A percentile compares a stretch with the other conserved stretches of the same genome.
These are phyloP conservation scores for Neostapfia colusana DNA, from an alignment of 176 grass and related monocot genomes.

Conservation along the genomic window DNA sequence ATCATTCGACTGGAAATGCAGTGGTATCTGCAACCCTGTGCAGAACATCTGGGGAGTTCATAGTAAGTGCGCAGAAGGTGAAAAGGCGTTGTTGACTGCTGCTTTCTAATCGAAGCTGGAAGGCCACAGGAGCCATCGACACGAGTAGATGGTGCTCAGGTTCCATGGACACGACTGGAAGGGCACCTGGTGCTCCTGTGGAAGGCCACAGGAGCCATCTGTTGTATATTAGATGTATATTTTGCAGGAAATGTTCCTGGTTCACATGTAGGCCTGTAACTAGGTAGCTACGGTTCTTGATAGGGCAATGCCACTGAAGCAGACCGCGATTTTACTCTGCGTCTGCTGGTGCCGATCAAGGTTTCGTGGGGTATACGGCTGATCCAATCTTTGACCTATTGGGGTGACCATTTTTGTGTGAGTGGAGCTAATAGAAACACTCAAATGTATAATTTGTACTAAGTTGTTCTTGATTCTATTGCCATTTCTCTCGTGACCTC, in stretches of 20 bases:
- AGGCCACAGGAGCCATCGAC: background rate
- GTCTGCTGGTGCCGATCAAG: slow-evolving; percentile 32
- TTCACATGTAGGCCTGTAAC: slow-evolving; percentile 40
- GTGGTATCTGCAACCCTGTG: slow-evolving; percentile 79
- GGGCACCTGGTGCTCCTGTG: too few relatives aligned
- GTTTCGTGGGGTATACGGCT: slow-evolving; percentile 17
- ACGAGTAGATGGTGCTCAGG: background rate
- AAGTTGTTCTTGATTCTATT: background rate
- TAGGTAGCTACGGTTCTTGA: slow-evolving; percentile 7
- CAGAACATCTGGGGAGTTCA: slow-evolving; percentile 78
- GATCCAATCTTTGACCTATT: slow-evolving; percentile 16
- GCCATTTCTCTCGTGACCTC: too few relatives aligned
- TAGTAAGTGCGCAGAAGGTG: slow-evolving; percentile 65
- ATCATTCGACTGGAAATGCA: slow-evolving; percentile 89
- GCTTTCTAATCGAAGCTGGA: slow-evolving; percentile 41
- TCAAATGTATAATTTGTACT: background rate
- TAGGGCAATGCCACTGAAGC: slow-evolving; percentile 10
- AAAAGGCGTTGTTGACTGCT: slow-evolving; percentile 47
- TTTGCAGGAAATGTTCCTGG: slow-evolving; percentile 24
- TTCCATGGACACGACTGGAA: background rate
- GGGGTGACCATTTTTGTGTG: slow-evolving; percentile 20
- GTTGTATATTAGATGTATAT: slow-evolving; percentile 29
- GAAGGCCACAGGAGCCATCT: background rate
- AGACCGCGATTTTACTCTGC: slow-evolving; percentile 41
- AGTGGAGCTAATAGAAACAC: background rate